Base-by-base conservation (phyloP, 2,329 filamentous ascomycete genomes). In the Setomelanomma holmii region DNA sequence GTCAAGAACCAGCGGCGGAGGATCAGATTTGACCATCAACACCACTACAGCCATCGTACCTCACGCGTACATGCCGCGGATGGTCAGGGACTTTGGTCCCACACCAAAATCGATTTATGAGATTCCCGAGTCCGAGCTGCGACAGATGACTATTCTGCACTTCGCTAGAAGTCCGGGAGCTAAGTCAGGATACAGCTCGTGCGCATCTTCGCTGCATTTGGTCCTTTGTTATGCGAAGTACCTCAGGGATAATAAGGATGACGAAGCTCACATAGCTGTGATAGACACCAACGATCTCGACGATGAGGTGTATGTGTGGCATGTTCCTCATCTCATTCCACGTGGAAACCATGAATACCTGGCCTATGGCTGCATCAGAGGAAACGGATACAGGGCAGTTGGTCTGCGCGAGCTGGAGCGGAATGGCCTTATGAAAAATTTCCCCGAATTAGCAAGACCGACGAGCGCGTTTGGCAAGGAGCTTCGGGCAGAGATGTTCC, bases 131-230 rank as follows among this genome's bases (percentile, higher is more conserved):
- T 11, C 4, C 6, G 21, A 17, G 4, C 27, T 50, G 12, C 17
- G 22, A 27, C 12, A 5, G 1, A 48, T 48, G 50, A 19, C 14
- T 8, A 1, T 2, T 4, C 5, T 4, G 3, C 49, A 48, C 33
- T 45, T 40, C 14, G 2, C 19, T 12, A 19, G 24, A 4, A 2
- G 27, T 8, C 3, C 1, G 1, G n/a, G 11, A 2, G 16, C 7
- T 10, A 2, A 1, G 10, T 47, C 35, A 1, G 33, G 19, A 12
- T 57, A 38, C 22, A 51, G 38, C 21, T 57, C 47, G 4, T 57
- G 51, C 47, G 44, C 55, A 14, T 39, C 47, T 4, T 54, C 47
- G 5, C 40, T 57, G 1, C 38, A 49, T 38, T 19, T 40, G 3
- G 55, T 54, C 4, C 33, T 57, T 1, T 46, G 44, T 8, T 51